These are phyloP conservation scores for Aspergillus tamarii DNA, from an alignment of 2,329 filamentous ascomycete genomes.

Conservation along the genomic window DNA sequence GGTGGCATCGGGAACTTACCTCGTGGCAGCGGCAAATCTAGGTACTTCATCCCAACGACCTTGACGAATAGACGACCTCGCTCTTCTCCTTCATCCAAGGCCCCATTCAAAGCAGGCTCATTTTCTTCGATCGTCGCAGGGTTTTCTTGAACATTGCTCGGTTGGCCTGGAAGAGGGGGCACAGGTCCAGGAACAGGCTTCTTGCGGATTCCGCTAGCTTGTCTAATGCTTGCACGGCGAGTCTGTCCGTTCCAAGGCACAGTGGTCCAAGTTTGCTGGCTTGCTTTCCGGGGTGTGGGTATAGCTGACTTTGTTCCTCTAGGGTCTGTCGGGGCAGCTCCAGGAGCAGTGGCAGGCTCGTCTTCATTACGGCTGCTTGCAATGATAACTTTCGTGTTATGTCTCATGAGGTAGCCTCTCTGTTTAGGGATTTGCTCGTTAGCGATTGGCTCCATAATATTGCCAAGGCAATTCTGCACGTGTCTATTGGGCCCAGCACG, in stretches of 20 bases:
- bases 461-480: constrained; percentile 14
- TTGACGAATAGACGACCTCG: constrained; percentile 94
- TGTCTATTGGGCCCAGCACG: constrained; percentile 15
- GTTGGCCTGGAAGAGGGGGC: constrained; percentile 84
- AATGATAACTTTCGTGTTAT: constrained; percentile 95
- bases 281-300: constrained; percentile 75
- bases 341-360: constrained; percentile 41
- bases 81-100: constrained; percentile 78
- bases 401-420: constrained; percentile 98
- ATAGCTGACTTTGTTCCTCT: constrained; percentile 63
- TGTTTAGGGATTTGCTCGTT: constrained; percentile 68
- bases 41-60: constrained; percentile 95
- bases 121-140: constrained; percentile 71
- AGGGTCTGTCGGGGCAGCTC: constrained; percentile 31
- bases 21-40: constrained; percentile 86
- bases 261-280: constrained; percentile 91
- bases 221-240: constrained; percentile 67
- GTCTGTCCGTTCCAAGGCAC: constrained; percentile 92
- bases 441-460: constrained; percentile 54
- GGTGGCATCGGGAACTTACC: constrained; percentile 62
- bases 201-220: constrained; percentile 64
- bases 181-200: constrained; percentile 64
- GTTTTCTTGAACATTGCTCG: constrained; percentile 71
- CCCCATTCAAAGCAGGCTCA: constrained; percentile 61
- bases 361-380: constrained; percentile 75